These are phyloP conservation scores for Sanghuangporus baumii DNA, from an alignment of 1,284 basidiomycete species.

Conservation along the genomic window DNA sequence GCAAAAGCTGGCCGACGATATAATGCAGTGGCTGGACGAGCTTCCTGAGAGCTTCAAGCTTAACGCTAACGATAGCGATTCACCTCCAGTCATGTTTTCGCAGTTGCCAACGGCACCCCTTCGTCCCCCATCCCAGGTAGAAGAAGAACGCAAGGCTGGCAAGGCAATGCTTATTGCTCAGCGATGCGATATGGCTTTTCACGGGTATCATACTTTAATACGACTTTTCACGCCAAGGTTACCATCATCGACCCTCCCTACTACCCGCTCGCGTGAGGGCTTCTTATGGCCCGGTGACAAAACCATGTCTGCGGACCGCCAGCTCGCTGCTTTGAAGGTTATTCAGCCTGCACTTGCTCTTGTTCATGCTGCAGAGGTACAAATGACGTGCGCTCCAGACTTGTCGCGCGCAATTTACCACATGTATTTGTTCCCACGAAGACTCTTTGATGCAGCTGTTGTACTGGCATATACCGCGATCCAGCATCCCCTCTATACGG, in stretches of 20 bases:
- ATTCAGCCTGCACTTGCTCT: conserved; percentile 10
- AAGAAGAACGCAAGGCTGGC: conserved; percentile 21
- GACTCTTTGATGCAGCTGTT: conserved; percentile 57
- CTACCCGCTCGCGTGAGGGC: not conserved
- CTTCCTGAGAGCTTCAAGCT: conserved; percentile 35
- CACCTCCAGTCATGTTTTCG: conserved; percentile 10
- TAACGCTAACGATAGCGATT: conserved; percentile 12
- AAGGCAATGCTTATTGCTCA: conserved; percentile 37
- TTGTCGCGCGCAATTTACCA: conserved; percentile 24
- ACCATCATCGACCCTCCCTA: conserved; percentile 28
- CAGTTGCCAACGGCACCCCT: conserved; percentile 26
- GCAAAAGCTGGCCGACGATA: conserved; percentile 36
- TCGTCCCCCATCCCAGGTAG: conserved; percentile 18
- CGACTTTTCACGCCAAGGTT: conserved; percentile 52
- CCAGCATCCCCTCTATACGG: conserved; percentile 44
- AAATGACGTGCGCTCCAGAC: conserved; percentile 4
- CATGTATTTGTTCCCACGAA: conserved; percentile 36
- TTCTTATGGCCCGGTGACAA: conserved; percentile 17
- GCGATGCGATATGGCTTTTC: conserved; percentile 53
- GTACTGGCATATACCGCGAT: conserved; percentile 55
- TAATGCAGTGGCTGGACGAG: conserved; percentile 48
- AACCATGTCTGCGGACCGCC: conserved; percentile 25
- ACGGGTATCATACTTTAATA: conserved; percentile 53
- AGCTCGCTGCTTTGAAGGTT: not conserved
- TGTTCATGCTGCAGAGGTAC: conserved; percentile 4